Base-by-base conservation (phyloP, 495 filamentous ascomycete genomes). In the Podospora bellae-mahoneyi region DNA sequence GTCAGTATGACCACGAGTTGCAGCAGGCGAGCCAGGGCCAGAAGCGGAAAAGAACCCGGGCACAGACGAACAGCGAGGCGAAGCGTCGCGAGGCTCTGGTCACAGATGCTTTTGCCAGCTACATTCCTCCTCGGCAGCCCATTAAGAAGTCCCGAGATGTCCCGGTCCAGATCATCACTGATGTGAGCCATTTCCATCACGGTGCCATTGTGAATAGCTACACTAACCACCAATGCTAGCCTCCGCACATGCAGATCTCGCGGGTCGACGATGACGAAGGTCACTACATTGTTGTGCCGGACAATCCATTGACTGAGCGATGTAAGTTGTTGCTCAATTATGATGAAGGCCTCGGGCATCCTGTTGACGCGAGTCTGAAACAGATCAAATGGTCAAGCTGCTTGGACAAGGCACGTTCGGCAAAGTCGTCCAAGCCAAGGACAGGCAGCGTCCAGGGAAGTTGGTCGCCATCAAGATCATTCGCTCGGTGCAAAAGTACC, bases 331-430 rank as follows among this genome's bases (percentile, higher is more conserved):
- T 32, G 7, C 30, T 32, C 30, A 3, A 48, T 48, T 13, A 16
- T 23, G 23, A 23, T 23, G 23, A 23, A 23, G 1, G 23, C 23
- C 7, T 10, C 13, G 15, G 39, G 39, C 39, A 48, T 48, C 39
- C 39, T 48, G 39, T 48, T 48, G 39, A 48, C 39, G 9, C 2
- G 9, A 13, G 1, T 48, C 13, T 7, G 4, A 18, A 48, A 59
- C 72, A 97, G 94, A 99, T 78, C 86, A 90, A 78, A 93, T 99
- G 69, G 82, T 89, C 68, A 90, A 90, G 73, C 85, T 97, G 26
- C 89, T 99, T 10, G 95, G 95, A 27, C 95, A 99, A 79, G 95
- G 95, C 58, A 99, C 95, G 0, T 99, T 99, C 75, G 95, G 95
- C 64, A 99, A 99, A 78, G 95, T 99, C 16, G 94, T 99, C 9